Evolutionary conservation across 257 asterid genomes (phyloP), one percentile per base, ranked within the genome.

Genomic region (Perilla frutescens): DNA sequence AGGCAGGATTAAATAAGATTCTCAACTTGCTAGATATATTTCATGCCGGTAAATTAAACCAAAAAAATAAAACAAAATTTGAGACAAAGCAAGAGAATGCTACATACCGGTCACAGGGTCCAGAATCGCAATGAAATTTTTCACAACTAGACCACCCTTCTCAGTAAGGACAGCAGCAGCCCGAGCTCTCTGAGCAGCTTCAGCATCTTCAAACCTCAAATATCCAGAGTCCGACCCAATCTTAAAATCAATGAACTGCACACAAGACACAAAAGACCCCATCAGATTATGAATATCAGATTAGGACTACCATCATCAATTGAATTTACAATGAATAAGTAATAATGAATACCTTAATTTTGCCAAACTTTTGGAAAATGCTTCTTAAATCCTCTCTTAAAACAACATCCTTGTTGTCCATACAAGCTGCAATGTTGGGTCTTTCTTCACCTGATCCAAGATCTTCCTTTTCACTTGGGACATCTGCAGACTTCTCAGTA

Each of bases 81-180:
- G 29, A 20, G 45, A 45, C 34, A 12, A 67, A 37, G 37, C 15
- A 32, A 72, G 77, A 51, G 8, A 47, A 31, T 29, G 53, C 20
- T 10, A 66, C 85, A 14, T 67, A 95, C 99, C 99, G 67, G 96
- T 86, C 31, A 95, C 89, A 11, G 98, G 96, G 66, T 95, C 98
- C 39, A 95, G 84, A 61, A 45, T 76, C 66, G 96, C 96, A 13
- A 95, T 66, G 77, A 79, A 95, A 76, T 92, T 95, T 72, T 95
- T 95, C 79, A 95, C 97, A 0, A 68, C 29, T 45, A 95, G 82
- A 62, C 99, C 99, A 77, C 97, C 96, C 75, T 92, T 92, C 75
- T 85, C 91, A 3, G 96, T 76, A 71, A 92, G 92, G 49, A 81
- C 94, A 75, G 96, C 98, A 78, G 96, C 97, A 56, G 98, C 96